Evolutionary conservation across 1,139 yeast species (phyloP).

Genomic region (Taphrina sp.): DNA sequence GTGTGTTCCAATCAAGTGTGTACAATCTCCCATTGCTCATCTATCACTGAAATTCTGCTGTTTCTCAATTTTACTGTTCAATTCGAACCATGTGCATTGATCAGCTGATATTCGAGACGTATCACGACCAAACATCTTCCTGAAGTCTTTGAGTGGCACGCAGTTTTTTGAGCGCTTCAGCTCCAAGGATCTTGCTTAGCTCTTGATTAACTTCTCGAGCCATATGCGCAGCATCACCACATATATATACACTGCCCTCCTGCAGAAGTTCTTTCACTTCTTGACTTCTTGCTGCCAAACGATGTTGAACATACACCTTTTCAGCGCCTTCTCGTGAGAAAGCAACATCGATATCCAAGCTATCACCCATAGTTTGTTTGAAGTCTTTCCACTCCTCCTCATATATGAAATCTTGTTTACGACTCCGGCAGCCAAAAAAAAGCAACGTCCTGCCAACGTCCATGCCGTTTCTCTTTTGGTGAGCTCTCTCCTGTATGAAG

Average conservation of each 20-base stretch:
- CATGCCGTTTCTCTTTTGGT: conserved; percentile 49
- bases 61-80: too few species aligned
- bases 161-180: conserved; percentile 72
- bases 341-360: conserved; percentile 74
- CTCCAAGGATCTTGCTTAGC: conserved; percentile 68
- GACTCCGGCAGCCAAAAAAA: conserved; percentile 60
- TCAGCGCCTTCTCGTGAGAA: conserved; percentile 69
- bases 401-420: conserved; percentile 38
- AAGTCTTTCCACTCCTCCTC: conserved; percentile 47
- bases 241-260: conserved; percentile 81
- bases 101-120: too few species aligned
- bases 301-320: conserved; percentile 88
- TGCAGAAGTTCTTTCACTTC: conserved; percentile 51
- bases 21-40: too few species aligned
- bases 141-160: conserved; percentile 86
- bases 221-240: conserved; percentile 97
- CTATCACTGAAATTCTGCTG: too few species aligned
- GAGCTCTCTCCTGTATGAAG: conserved; percentile 77
- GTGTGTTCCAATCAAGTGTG: too few species aligned
- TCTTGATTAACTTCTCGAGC: conserved; percentile 91
- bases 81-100: too few species aligned
- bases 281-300: conserved; percentile 56
- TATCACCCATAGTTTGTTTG: conserved; percentile 60
- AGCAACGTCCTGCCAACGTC: conserved; percentile 70
- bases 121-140: conserved; percentile 84